Base-by-base conservation (phyloP, 2,329 filamentous ascomycete species). In the Taxawa tesnikishii region DNA sequence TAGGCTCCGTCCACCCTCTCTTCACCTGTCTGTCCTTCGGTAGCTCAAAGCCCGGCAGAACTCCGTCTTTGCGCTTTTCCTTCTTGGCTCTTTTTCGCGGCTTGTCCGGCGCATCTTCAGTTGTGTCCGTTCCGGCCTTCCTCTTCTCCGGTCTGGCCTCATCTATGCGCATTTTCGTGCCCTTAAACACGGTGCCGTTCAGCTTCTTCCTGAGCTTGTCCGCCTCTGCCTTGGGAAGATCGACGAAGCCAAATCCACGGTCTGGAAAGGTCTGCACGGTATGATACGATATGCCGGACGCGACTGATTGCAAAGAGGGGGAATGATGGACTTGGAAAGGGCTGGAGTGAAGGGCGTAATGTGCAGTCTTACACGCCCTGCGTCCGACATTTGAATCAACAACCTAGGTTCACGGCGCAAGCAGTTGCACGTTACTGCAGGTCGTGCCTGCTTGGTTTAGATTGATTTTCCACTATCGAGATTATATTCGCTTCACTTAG, bases 121-220 rank as follows among this genome's bases (percentile, higher is more conserved):
- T 54, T 18, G 16, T 15, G 29, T 43, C 40, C 17, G 27, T 14
- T 42, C 13, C 29, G 41, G 48, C 46, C 48, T 50, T 66, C 41
- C 55, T 59, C 60, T 74, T 70, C 43, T 73, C 65, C 0, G 80
- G 75, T 29, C 75, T 74, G 5, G 90, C 90, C 41, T 79, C 75
- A 46, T 94, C 83, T 37, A 98, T 73, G 37, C 75, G 75, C 46
- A 96, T 73, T 58, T 94, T 96, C 38, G 68, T 67, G 6, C 90
- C 90, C 51, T 80, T 90, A 35, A 98, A 60, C 15, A 83, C 79
- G 2, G 79, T 73, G 18, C 88, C 88, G 63, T 94, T 82, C 30
- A 96, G 68, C 61, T 90, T 96, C 60, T 80, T 88, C 61, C 78
- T 84, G 33, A 96, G 59, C 56, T 85, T 93, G n/a, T 88, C 80